Base-by-base conservation (phyloP, 2,329 filamentous ascomycete genomes). In the Alternaria arbusti region DNA sequence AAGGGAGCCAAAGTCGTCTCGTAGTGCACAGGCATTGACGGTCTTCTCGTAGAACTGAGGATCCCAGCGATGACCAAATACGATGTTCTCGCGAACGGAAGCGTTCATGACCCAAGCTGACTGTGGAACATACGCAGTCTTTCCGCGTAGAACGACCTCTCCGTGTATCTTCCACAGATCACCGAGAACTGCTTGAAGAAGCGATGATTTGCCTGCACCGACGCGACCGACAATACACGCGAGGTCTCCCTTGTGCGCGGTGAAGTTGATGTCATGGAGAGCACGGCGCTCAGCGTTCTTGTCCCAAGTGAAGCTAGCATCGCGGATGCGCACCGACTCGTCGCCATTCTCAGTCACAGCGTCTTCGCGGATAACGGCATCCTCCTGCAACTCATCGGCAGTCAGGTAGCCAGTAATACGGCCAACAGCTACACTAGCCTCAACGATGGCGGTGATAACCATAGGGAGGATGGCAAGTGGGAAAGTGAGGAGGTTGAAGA, bases 31-130 rank as follows among this genome's bases (percentile, higher is more conserved):
- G 44, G 96, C 95, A 77, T 93, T 90, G 54, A 99, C 86, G 0
- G 95, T 97, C 74, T 92, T 90, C 59, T 98, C 93, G 81, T 99
- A 99, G 80, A 99, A 99, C 28, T 90, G 87, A 6, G 94, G 90
- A 80, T 99, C 95, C 85, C 92, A 97, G 50, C 93, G 90, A 81
- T 99, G 94, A 2, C 96, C 96, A 75, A 99, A 99, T 5, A 97
- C 86, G 71, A 99, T 97, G 77, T 99, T 99, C 77, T 99, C 96
- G 73, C 94, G 93, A 60, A 99, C 94, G 28, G 92, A 97, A 9
- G 96, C 96, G 77, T 99, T 99, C 90, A 98, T 95, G 56, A 99
- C 92, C 96, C 96, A 99, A 20, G 94, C 85, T 74, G 92, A 90
- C 79, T 99, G 96, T 15, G 94, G 92, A 62, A 97, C 96, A 78